Evolutionary conservation across 345 rosid genomes (phyloP).

Genomic region (Hibiscus syriacus): DNA sequence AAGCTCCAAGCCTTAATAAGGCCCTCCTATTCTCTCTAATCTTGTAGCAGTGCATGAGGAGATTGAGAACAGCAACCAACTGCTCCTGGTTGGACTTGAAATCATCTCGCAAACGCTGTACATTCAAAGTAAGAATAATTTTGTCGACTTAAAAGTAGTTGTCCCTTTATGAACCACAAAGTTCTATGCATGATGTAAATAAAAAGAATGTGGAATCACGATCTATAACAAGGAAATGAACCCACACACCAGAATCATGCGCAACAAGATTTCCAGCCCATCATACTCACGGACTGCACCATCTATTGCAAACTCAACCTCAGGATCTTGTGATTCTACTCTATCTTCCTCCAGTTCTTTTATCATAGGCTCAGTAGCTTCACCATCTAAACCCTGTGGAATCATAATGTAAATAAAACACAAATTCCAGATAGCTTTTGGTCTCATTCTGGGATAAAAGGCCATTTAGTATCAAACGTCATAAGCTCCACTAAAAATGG

Average conservation of each 20-base stretch:
- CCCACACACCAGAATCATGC: conserved; percentile 74
- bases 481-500: not conserved
- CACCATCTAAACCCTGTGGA: conserved; percentile 92
- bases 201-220: not conserved
- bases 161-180: not conserved
- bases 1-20: conserved; percentile 75
- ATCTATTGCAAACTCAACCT: conserved; percentile 95
- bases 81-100: conserved; percentile 92
- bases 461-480: not conserved
- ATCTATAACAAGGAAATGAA: not conserved
- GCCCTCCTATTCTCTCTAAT: conserved; percentile 87
- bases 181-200: not conserved
- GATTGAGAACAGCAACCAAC: conserved; percentile 87
- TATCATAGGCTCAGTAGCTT: conserved; percentile 99
- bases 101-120: conserved; percentile 77
- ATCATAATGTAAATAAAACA: not conserved
- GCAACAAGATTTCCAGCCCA: conserved; percentile 83
- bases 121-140: conserved; percentile 12
- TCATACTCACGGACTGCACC: conserved; percentile 93
- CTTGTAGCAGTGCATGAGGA: conserved; percentile 96
- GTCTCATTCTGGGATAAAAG: not conserved
- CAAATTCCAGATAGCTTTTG: not conserved
- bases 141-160: not conserved
- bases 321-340: conserved; percentile 98
- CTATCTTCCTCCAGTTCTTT: conserved; percentile 98